Conservation (phyloP, 2,329 filamentous ascomycete species). For the Pleomassaria siparia region DNA sequence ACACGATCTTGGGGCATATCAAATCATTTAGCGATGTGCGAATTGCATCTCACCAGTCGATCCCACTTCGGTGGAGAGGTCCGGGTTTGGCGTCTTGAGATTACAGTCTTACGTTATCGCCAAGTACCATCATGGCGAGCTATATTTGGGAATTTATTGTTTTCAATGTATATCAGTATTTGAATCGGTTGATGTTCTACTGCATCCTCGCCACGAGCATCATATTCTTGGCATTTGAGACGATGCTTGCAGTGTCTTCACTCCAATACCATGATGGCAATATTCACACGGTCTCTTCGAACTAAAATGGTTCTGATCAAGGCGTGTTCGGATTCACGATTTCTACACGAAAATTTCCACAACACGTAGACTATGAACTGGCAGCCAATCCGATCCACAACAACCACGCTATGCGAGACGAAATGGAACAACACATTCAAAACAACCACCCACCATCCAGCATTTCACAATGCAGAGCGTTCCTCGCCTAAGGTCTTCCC, state of each 20-base stretch:
- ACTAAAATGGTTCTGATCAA: too few relatives aligned
- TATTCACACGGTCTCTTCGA: too few relatives aligned
- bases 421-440: background rate
- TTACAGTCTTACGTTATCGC: background rate
- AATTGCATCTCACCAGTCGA: constrained; percentile 9
- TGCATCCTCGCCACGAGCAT: background rate
- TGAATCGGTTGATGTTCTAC: background rate
- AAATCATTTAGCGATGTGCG: constrained; percentile 5
- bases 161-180: background rate
- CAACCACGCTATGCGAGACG: background rate
- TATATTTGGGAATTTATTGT: background rate
- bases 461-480: constrained; percentile 31
- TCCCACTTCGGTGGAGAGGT: constrained; percentile 11
- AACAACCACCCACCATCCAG: background rate
- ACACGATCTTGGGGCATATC: background rate
- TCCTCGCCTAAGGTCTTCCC: constrained; percentile 57
- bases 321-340: too few relatives aligned
- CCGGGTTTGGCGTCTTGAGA: constrained; percentile 11
- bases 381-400: background rate
- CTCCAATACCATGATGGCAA: too few relatives aligned
- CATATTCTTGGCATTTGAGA: too few relatives aligned
- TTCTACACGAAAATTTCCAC: too few relatives aligned
- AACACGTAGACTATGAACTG: background rate
- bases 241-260: too few relatives aligned
- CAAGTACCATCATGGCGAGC: background rate